Conservation (phyloP, 257 asterid species). For the Paraleonurus japonicus region DNA sequence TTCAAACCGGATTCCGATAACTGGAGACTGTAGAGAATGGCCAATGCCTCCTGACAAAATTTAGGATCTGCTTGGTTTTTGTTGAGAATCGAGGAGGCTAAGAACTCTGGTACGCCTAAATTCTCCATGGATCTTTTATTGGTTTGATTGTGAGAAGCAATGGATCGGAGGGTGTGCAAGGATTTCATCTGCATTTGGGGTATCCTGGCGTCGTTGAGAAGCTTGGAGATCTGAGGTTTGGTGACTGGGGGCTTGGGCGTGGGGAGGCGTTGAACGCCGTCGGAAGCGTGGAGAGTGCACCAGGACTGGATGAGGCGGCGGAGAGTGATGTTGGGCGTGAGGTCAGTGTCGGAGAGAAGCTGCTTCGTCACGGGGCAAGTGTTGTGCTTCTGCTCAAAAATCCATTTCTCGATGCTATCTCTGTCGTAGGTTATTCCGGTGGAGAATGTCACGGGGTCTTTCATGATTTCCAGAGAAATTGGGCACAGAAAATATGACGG, state of each 20-base stretch:
- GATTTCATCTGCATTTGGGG: slow-evolving; percentile 41
- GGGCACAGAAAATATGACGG: slow-evolving; percentile 86
- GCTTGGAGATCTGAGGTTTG: slow-evolving; percentile 50
- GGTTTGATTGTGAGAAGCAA: slow-evolving; percentile 59
- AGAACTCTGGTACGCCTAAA: slow-evolving; percentile 52
- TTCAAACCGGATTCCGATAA: slow-evolving; percentile 52
- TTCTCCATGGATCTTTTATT: slow-evolving; percentile 60
- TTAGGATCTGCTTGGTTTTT: no score
- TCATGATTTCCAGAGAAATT: slow-evolving; percentile 71
- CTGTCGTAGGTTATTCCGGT: slow-evolving; percentile 90
- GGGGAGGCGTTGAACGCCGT: slow-evolving; percentile 66
- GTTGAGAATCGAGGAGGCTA: slow-evolving; percentile 44
- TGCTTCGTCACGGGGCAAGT: slow-evolving; percentile 76
- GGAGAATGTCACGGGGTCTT: slow-evolving; percentile 68
- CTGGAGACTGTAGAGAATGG: slow-evolving; percentile 54
- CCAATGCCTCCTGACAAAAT: slow-evolving; percentile 56
- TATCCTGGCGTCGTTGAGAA: slow-evolving; percentile 41
- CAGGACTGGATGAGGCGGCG: slow-evolving; percentile 82
- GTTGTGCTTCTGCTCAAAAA: slow-evolving; percentile 41
- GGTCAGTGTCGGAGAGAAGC: slow-evolving; percentile 36
- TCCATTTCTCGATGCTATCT: slow-evolving; percentile 74
- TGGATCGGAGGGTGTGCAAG: slow-evolving; percentile 50
- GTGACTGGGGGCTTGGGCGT: slow-evolving; percentile 70
- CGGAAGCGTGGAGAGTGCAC: slow-evolving; percentile 52
- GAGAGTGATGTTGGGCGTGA: slow-evolving; percentile 76